phyloP scores from a whole-genome alignment of 768 basidiomycete genomes.

The Fistulinella prunicolor region DNA sequence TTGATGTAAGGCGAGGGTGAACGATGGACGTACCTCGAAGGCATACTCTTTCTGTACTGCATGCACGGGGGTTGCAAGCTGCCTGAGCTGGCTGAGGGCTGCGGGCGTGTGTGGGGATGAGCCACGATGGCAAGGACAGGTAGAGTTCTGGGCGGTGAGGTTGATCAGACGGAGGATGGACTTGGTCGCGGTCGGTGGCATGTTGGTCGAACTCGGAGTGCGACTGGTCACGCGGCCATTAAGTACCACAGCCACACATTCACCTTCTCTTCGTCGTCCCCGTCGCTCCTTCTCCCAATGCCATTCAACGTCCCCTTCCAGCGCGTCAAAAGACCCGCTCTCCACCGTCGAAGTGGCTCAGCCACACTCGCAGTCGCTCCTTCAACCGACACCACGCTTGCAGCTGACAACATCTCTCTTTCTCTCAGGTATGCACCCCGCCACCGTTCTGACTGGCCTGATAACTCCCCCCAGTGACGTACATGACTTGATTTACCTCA shows the following conservation, averaged over 20 bases:
- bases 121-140: constrained; percentile 79
- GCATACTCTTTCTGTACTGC: constrained; percentile 82
- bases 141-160: constrained; percentile 61
- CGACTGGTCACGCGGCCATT: no score
- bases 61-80: constrained; percentile 75
- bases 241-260: constrained; percentile 27
- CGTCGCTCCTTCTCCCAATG: constrained; percentile 19
- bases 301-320: constrained; percentile 49
- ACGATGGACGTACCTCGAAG: constrained; percentile 59
- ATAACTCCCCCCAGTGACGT: constrained; percentile 49
- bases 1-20: neutral
- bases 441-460: neutral
- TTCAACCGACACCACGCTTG: no score
- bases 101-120: constrained; percentile 41
- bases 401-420: constrained; percentile 12
- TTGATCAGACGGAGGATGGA: constrained; percentile 73
- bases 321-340: no score
- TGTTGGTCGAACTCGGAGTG: neutral
- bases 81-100: constrained; percentile 61
- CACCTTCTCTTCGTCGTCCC: no score
- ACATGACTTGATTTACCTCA: constrained; percentile 75
- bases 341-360: constrained; percentile 40
- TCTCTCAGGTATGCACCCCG: constrained; percentile 20
- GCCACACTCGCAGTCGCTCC: constrained; percentile 1
- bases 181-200: constrained; percentile 52